These are phyloP conservation scores for Schizonepeta tenuifolia DNA, from an alignment of 257 asterid species.

Conservation along the genomic window DNA sequence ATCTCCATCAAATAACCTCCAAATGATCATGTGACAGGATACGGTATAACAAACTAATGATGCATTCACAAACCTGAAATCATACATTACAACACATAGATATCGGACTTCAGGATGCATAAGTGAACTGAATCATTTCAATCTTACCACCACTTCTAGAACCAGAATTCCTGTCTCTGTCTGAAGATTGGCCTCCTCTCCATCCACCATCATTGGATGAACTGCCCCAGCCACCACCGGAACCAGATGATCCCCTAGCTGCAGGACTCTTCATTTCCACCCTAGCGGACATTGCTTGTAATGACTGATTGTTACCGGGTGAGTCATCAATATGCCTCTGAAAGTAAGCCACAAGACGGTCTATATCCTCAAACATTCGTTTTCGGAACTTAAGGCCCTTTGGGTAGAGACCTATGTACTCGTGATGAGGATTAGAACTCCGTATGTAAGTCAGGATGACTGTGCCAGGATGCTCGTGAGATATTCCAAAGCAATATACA, in stretches of 20 bases:
- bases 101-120: background rate
- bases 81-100: background rate
- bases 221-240: constrained; percentile 75
- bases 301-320: constrained; percentile 65
- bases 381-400: constrained; percentile 93
- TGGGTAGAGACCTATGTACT: constrained; percentile 88
- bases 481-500: constrained; percentile 90
- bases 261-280: constrained; percentile 94
- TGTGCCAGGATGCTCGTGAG: constrained; percentile 97
- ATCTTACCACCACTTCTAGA: constrained; percentile 72
- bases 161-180: constrained; percentile 64
- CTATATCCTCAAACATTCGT: constrained; percentile 87
- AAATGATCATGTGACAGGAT: background rate
- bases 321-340: constrained; percentile 95
- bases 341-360: constrained; percentile 83
- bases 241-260: constrained; percentile 70
- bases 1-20: background rate
- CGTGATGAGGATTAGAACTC: constrained; percentile 94
- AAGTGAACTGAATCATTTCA: constrained; percentile 27
- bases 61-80: background rate
- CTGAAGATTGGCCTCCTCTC: constrained; percentile 64
- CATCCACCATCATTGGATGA: constrained; percentile 72
- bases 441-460: constrained; percentile 87
- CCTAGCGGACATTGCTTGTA: constrained; percentile 89
- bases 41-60: background rate